phyloP scores from a whole-genome alignment of 163 green algal species.

The Scenedesmus sp. region DNA sequence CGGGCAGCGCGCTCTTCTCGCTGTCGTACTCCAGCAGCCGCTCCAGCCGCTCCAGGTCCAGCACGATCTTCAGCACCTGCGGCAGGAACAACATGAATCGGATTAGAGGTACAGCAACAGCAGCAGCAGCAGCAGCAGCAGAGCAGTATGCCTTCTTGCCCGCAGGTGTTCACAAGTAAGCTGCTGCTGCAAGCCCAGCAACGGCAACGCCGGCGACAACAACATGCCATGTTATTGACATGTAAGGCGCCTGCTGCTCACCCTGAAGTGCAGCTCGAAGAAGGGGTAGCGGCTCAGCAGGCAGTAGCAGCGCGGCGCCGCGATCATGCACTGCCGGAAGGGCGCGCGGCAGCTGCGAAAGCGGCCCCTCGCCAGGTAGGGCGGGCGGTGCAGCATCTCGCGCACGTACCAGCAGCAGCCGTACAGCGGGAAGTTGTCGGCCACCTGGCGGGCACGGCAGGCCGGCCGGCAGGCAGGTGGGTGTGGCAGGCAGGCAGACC shows the following conservation, averaged over 20 bases:
- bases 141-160: neutral
- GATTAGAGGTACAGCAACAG: neutral
- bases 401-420: conserved; percentile 87
- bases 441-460: conserved; percentile 50
- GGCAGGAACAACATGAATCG: no score
- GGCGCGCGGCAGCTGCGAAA: conserved; percentile 67
- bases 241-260: conserved; percentile 44
- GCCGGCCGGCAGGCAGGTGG: neutral
- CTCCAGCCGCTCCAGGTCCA: conserved; percentile 53
- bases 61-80: conserved; percentile 48
- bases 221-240: neutral
- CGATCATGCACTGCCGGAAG: conserved; percentile 79
- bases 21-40: conserved; percentile 55
- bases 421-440: conserved; percentile 83
- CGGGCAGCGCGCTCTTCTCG: conserved; percentile 20
- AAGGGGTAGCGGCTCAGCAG: conserved; percentile 91
- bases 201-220: no score
- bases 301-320: conserved; percentile 92
- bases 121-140: neutral
- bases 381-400: conserved; percentile 88
- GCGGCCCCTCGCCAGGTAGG: conserved; percentile 63
- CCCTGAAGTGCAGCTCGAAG: conserved; percentile 93
- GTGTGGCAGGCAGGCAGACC: neutral
- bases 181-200: no score
- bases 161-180: no score